Percentiles rank a stretch among this genome's conserved stretches.
These are phyloP conservation scores for Bathelium albidoporum DNA, from an alignment of 495 filamentous ascomycete genomes.

Conservation along the genomic window DNA sequence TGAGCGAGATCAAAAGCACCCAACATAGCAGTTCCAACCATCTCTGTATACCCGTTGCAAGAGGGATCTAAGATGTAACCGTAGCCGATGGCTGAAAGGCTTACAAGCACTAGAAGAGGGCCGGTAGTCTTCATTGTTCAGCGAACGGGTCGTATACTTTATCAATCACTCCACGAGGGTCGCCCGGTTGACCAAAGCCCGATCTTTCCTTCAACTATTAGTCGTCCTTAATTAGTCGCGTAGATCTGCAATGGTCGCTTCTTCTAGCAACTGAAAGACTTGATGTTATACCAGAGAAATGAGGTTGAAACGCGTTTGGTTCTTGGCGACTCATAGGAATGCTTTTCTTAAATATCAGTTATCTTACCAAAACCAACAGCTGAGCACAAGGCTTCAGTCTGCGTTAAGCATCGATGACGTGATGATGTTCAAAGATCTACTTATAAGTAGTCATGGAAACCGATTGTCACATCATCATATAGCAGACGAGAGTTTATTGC, in stretches of 20 bases:
- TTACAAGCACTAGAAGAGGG: not conserved
- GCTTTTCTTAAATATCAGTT: not conserved
- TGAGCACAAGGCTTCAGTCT: not conserved
- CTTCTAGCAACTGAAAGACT: not conserved
- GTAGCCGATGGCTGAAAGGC: not conserved
- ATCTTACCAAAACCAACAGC: not conserved
- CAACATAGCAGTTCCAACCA: not conserved
- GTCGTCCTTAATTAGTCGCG: not conserved
- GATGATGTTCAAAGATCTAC: not conserved
- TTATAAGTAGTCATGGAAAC: not conserved
- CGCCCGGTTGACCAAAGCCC: not conserved
- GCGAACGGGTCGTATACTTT: not conserved
- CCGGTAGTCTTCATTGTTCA: not conserved
- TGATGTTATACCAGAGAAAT: not conserved
- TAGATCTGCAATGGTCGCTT: not conserved
- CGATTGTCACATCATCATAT: not conserved
- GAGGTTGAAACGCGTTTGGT: not conserved
- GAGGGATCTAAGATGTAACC: not conserved
- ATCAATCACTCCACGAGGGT: not conserved
- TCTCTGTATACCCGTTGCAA: not conserved
- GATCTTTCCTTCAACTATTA: not conserved
- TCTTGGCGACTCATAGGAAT: not conserved
- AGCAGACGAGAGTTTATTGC: not conserved
- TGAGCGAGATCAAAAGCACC: not conserved
- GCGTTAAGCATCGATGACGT: not conserved